Evolutionary conservation across 768 basidiomycete genomes (phyloP).

Genomic region (Naganishia friedmannii): DNA sequence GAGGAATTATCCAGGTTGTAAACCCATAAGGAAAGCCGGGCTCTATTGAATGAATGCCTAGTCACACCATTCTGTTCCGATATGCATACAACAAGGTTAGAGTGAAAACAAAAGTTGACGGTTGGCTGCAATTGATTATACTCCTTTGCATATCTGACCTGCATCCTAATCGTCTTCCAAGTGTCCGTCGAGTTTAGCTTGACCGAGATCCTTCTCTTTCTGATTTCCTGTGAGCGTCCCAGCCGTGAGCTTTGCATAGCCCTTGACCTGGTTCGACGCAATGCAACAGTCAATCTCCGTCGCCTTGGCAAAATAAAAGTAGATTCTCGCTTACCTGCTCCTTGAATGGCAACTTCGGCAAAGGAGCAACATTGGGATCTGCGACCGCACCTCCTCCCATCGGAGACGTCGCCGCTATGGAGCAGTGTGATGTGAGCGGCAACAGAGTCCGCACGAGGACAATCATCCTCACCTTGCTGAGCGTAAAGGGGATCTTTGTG

Average conservation of each 20-base stretch:
- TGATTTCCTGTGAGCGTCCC: slow-evolving; percentile 7
- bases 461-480: slow-evolving; percentile 3
- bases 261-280: slow-evolving; percentile 12
- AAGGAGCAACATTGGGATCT: slow-evolving; percentile 1
- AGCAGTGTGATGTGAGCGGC: not conserved
- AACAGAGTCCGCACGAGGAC: not conserved
- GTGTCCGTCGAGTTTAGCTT: slow-evolving; percentile 24
- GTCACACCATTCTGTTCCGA: not conserved
- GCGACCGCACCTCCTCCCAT: not conserved
- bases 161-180: slow-evolving; percentile 12
- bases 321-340: not conserved
- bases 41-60: not conserved
- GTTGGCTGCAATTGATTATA: too few species aligned
- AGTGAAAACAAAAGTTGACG: too few species aligned
- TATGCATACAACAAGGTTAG: not conserved
- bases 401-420: not conserved
- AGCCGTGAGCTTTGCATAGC: slow-evolving; percentile 24
- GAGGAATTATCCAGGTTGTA: not conserved
- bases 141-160: not conserved
- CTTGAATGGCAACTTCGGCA: slow-evolving; percentile 18
- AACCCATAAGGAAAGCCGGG: not conserved
- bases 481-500: slow-evolving; percentile 15
- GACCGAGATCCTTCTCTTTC: slow-evolving; percentile 17
- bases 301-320: not conserved
- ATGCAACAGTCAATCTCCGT: not conserved